A percentile compares a stretch with the other conserved stretches of the same genome.
phyloP scores from a whole-genome alignment of 148 eudicot genomes.

The Vaccinium corymbosum region DNA sequence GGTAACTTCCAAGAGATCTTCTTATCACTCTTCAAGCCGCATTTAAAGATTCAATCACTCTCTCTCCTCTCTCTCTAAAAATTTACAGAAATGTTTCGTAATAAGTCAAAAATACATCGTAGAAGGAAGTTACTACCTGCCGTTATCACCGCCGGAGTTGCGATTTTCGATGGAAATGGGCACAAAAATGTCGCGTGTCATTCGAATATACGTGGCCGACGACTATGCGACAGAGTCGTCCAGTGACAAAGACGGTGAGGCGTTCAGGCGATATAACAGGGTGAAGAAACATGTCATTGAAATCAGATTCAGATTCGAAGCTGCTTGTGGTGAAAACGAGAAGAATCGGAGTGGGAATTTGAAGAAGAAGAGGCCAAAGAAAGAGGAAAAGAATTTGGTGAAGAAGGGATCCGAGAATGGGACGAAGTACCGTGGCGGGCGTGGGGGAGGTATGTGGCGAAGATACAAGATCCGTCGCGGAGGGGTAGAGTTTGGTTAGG shows the following conservation, averaged over 20 bases:
- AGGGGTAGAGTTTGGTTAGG: too few species aligned
- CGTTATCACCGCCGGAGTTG: background rate
- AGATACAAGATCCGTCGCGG: too few species aligned
- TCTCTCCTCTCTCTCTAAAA: background rate
- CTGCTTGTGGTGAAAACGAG: too few species aligned
- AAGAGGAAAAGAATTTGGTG: too few species aligned
- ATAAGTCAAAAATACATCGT: background rate
- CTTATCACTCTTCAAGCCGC: background rate
- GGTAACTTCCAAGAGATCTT: constrained; percentile 10
- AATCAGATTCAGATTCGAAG: constrained; percentile 19
- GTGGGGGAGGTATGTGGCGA: too few species aligned
- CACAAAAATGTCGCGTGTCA: constrained; percentile 22
- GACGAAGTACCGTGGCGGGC: too few species aligned
- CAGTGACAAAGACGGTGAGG: constrained; percentile 22
- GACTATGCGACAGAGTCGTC: constrained; percentile 66
- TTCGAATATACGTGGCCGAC: constrained; percentile 42
- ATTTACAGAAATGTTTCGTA: background rate
- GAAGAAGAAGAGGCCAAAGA: too few species aligned
- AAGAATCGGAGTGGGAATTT: too few species aligned
- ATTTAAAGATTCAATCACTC: background rate
- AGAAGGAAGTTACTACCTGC: background rate
- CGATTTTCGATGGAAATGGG: background rate
- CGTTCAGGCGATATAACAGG: background rate
- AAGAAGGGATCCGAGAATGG: too few species aligned
- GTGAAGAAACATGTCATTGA: constrained; percentile 36